Percentiles rank a stretch among this genome's conserved stretches.
These are phyloP conservation scores for Psilocybe cyanescens DNA, from an alignment of 768 basidiomycete species.

Conservation along the genomic window DNA sequence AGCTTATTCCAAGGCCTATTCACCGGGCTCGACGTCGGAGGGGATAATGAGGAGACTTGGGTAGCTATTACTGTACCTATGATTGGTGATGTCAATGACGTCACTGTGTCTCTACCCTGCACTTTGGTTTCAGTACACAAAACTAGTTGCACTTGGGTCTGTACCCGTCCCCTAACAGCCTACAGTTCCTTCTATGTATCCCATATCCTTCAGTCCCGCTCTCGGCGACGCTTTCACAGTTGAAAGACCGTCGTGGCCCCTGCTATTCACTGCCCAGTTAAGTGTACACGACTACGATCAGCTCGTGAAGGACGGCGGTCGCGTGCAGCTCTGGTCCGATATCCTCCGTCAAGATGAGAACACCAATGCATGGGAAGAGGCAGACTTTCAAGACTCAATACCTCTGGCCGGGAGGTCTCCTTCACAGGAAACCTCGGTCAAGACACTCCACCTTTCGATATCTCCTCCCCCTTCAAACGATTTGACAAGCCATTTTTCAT, in stretches of 20 bases:
- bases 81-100: constrained; percentile 1
- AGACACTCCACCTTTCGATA: constrained; percentile 5
- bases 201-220: constrained; percentile 41
- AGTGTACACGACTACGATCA: constrained; percentile 31
- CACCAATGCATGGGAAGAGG: constrained; percentile 35
- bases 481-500: constrained; percentile 31
- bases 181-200: background rate
- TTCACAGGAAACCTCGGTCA: background rate
- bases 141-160: background rate
- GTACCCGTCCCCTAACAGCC: background rate
- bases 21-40: constrained; percentile 20
- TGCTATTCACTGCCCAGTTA: constrained; percentile 42
- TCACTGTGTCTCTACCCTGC: background rate
- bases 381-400: constrained; percentile 31
- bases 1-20: constrained; percentile 24
- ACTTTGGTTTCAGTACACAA: constrained; percentile 6
- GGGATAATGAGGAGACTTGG: constrained; percentile 5
- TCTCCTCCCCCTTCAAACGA: constrained; percentile 6
- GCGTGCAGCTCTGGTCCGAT: constrained; percentile 50
- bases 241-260: constrained; percentile 22
- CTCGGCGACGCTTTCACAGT: constrained; percentile 36
- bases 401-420: background rate
- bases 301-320: constrained; percentile 31
- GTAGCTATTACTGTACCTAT: background rate
- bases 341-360: constrained; percentile 24